Evolutionary conservation across 768 basidiomycete genomes (phyloP).

Genomic region (Tephrocybe sp.): DNA sequence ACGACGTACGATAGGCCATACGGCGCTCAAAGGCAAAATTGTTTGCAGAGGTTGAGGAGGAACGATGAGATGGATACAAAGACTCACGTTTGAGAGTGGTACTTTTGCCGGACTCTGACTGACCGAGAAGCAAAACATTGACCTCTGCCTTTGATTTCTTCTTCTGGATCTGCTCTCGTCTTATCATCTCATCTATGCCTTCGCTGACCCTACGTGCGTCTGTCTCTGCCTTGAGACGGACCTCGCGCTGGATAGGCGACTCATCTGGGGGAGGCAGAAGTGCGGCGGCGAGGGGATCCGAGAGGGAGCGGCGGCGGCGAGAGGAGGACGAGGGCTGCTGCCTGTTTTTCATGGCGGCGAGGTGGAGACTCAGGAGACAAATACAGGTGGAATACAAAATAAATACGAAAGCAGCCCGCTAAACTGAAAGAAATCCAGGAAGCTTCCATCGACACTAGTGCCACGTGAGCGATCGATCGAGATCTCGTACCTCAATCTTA

Average conservation of each 20-base stretch:
- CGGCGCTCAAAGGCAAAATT: neutral
- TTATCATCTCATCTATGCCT: constrained; percentile 76
- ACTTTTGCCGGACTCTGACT: constrained; percentile 89
- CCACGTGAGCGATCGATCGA: constrained; percentile 24
- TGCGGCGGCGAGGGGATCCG: constrained; percentile 69
- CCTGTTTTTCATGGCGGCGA: constrained; percentile 39
- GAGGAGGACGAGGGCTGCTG: constrained; percentile 21
- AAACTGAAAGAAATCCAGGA: constrained; percentile 19
- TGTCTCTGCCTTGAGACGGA: constrained; percentile 60
- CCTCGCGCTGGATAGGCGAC: constrained; percentile 62
- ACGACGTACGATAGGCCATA: constrained; percentile 14
- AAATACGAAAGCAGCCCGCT: constrained; percentile 19
- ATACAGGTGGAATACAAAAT: constrained; percentile 20
- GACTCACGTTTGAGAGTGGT: constrained; percentile 86
- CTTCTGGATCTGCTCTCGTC: constrained; percentile 57
- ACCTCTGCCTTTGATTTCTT: constrained; percentile 63
- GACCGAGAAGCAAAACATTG: constrained; percentile 77
- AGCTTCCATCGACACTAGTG: constrained; percentile 22
- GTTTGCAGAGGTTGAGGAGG: no score
- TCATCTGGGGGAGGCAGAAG: constrained; percentile 73
- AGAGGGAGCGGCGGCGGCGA: constrained; percentile 40
- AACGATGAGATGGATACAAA: constrained; percentile 7
- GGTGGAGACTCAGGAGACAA: constrained; percentile 19
- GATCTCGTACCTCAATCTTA: constrained; percentile 13
- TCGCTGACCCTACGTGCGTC: constrained; percentile 76